Percentiles rank a stretch among this genome's conserved stretches.
Evolutionary conservation across 345 rosid genomes (phyloP).

Genomic region (Kandelia obovata): DNA sequence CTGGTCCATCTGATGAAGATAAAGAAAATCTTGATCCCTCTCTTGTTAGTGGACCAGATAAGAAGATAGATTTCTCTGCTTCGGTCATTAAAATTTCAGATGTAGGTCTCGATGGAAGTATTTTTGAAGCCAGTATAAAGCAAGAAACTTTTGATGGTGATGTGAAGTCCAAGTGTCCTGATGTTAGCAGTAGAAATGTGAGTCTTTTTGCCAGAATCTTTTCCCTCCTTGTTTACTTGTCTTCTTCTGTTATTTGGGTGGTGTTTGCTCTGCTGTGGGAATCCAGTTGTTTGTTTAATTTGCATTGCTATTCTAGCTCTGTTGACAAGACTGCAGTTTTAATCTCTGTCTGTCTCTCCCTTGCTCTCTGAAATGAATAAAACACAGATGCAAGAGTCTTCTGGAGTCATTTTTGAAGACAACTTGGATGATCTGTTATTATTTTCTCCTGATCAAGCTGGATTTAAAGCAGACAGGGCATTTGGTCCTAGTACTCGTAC

Average conservation of each 20-base stretch:
- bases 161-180: slow-evolving; percentile 32
- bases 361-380: not conserved
- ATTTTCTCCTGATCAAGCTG: slow-evolving; percentile 58
- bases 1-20: slow-evolving; percentile 25
- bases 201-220: slow-evolving; percentile 21
- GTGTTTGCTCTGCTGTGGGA: too few species aligned
- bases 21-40: slow-evolving; percentile 32
- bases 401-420: slow-evolving; percentile 53
- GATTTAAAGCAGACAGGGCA: slow-evolving; percentile 36
- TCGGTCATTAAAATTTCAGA: slow-evolving; percentile 23
- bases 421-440: slow-evolving; percentile 42
- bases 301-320: too few species aligned
- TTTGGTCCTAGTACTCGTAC: slow-evolving; percentile 35
- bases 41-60: slow-evolving; percentile 30
- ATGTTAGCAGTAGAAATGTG: slow-evolving; percentile 32
- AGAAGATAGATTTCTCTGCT: slow-evolving; percentile 19
- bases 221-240: not conserved
- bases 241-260: not conserved
- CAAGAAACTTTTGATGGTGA: slow-evolving; percentile 30
- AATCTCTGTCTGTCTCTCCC: not conserved
- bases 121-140: slow-evolving; percentile 26
- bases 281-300: too few species aligned
- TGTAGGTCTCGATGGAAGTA: slow-evolving; percentile 23
- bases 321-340: too few species aligned
- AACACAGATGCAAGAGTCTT: slow-evolving; percentile 47